Evolutionary conservation across 1,139 yeast species (phyloP).

Genomic region (Scheffersomyces insectosa): DNA sequence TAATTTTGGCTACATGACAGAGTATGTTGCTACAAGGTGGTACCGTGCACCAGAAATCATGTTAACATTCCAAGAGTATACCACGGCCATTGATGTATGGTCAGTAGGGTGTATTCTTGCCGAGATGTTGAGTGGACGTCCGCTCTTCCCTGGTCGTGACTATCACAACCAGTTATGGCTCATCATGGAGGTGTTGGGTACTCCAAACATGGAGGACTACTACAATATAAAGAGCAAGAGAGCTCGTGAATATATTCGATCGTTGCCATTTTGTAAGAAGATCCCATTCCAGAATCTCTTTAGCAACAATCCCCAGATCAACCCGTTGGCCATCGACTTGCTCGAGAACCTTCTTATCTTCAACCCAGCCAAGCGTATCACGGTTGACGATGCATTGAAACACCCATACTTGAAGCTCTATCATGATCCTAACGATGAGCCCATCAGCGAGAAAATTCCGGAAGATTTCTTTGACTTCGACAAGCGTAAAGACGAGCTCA

Average conservation of each 20-base stretch:
- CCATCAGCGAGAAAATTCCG: conserved; percentile 70
- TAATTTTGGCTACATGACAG: conserved; percentile 81
- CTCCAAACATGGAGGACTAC: conserved; percentile 83
- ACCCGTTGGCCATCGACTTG: conserved; percentile 76
- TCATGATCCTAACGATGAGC: conserved; percentile 86
- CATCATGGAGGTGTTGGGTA: conserved; percentile 86
- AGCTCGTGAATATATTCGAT: conserved; percentile 82
- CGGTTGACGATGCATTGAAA: conserved; percentile 75
- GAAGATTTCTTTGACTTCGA: conserved; percentile 84
- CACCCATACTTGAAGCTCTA: conserved; percentile 82
- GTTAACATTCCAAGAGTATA: conserved; percentile 90
- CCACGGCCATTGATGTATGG: conserved; percentile 96
- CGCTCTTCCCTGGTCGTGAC: conserved; percentile 92
- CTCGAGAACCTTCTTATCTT: conserved; percentile 74
- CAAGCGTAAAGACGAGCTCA: conserved; percentile 66
- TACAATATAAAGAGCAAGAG: conserved; percentile 76
- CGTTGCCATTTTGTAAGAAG: conserved; percentile 66
- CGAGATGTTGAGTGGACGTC: conserved; percentile 84
- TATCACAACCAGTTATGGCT: conserved; percentile 87
- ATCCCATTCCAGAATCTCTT: conserved; percentile 43
- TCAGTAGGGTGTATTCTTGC: conserved; percentile 95
- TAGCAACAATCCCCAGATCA: conserved; percentile 19
- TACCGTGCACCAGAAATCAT: conserved; percentile 96
- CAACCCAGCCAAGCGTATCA: conserved; percentile 75
- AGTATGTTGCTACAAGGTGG: conserved; percentile 97